Base-by-base conservation (phyloP, 2,329 filamentous ascomycete species). In the Talaromyces sp. region DNA sequence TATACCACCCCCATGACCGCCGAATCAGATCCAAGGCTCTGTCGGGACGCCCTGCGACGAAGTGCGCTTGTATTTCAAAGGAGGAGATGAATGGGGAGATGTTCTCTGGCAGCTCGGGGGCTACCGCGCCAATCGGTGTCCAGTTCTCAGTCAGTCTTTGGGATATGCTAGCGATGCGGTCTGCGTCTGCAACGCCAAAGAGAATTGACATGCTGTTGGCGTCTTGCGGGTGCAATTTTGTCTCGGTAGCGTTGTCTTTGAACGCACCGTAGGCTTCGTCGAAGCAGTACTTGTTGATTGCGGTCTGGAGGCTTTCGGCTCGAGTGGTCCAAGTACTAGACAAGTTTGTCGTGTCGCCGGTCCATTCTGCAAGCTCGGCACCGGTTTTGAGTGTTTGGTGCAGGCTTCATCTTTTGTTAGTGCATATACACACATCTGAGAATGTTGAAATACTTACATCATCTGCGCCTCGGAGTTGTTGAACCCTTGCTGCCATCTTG, bases 1-100 rank as follows among this genome's bases (percentile, higher is more conserved):
- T 71, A 64, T 86, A 86, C 82, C 83, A 86, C 11, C 84, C 85
- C 85, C 85, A 87, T 55, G 76, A 78, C 9, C 73, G 73, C 6
- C 83, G 80, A 32, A 87, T 81, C 17, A 87, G 77, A 11, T 82
- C 76, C 0, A 88, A 71, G 0, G 84, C 83, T 38, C 84, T 80
- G 8, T 72, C 68, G 1, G 84, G 69, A 60, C 79, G 75, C 0
- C 78, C 75, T 0, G 78, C 78, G 0, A 74, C 69, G 5, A 86
- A 73, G 64, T 86, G 85, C 1, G 78, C 84, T 68, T 83, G 81
- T 27, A 87, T 76, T 66, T 88, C 85, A 64, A 86, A 82, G 14
- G 80, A 82, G 9, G 81, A 81, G 57, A 85, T 82, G 68, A 86
- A 87, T 0, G 83, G 82, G 1, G 81, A 82, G 35, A 87, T 77